Evolutionary conservation across 257 asterid genomes (phyloP).

Genomic region (Thymus quinquecostatus): DNA sequence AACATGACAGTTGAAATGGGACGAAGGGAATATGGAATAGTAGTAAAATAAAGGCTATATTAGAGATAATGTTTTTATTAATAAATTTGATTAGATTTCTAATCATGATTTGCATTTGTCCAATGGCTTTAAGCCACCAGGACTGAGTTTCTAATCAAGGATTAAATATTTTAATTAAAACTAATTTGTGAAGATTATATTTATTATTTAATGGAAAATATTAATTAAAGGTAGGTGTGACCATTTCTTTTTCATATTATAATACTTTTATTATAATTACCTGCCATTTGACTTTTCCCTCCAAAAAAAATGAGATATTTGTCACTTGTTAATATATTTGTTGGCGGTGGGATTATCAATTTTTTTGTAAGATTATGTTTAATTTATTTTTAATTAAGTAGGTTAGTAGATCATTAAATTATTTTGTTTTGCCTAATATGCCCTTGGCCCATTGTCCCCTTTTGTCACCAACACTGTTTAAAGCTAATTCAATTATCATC

Average conservation of each 20-base stretch:
- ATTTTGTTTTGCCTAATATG: too few species aligned
- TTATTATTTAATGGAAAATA: neutral
- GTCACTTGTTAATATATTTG: neutral
- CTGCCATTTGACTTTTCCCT: neutral
- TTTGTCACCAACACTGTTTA: too few species aligned
- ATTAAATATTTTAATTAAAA: neutral
- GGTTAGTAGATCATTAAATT: too few species aligned
- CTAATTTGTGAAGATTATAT: slow-evolving; percentile 27
- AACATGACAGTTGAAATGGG: too few species aligned
- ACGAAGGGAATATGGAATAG: too few species aligned
- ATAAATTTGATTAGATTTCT: slow-evolving; percentile 20
- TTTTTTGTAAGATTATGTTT: too few species aligned
- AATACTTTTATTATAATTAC: neutral
- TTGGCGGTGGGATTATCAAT: neutral
- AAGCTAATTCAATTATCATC: too few species aligned
- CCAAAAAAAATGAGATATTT: neutral
- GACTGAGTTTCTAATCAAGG: slow-evolving; percentile 27
- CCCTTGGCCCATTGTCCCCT: too few species aligned
- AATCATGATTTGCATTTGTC: slow-evolving; percentile 6
- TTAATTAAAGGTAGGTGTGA: slow-evolving; percentile 14
- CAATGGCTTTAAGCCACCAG: slow-evolving; percentile 37
- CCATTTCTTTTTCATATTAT: neutral
- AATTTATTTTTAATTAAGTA: too few species aligned
- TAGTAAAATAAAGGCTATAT: slow-evolving; percentile 1
- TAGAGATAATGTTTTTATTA: slow-evolving; percentile 28